Evolutionary conservation across 169 alveolate species (phyloP).

Genomic region (Theileria orientalis): DNA sequence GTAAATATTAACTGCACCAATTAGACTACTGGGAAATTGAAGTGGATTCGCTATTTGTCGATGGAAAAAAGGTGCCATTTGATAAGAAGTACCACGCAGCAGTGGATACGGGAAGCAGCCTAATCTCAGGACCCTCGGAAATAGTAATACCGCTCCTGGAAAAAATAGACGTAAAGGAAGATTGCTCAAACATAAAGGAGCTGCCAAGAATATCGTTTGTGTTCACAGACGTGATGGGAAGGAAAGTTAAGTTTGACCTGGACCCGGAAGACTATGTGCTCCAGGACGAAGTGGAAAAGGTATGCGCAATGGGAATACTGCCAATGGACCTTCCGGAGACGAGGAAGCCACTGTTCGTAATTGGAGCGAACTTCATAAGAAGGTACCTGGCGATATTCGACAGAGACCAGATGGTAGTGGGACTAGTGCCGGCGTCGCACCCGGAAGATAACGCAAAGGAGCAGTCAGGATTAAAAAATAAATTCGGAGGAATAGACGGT

Average conservation of each 20-base stretch:
- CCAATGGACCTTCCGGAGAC: slow-evolving; percentile 76
- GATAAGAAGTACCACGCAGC: slow-evolving; percentile 86
- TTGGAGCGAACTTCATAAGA: slow-evolving; percentile 78
- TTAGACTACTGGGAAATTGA: slow-evolving; percentile 86
- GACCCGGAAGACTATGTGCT: slow-evolving; percentile 69
- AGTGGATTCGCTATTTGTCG: slow-evolving; percentile 75
- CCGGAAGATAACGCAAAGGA: slow-evolving; percentile 8
- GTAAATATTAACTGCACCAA: background rate
- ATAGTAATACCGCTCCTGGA: slow-evolving; percentile 74
- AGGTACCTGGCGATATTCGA: slow-evolving; percentile 82
- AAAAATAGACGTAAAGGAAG: slow-evolving; percentile 68
- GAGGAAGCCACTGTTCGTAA: slow-evolving; percentile 80
- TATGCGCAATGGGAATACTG: slow-evolving; percentile 76
- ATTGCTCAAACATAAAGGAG: slow-evolving; percentile 73
- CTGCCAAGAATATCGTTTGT: slow-evolving; percentile 78
- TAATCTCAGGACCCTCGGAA: slow-evolving; percentile 83
- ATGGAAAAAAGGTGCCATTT: slow-evolving; percentile 66
- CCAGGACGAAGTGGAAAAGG: slow-evolving; percentile 55
- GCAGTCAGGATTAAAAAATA: slow-evolving; percentile 22
- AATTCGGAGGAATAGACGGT: slow-evolving; percentile 14
- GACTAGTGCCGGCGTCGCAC: slow-evolving; percentile 77
- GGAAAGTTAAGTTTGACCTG: slow-evolving; percentile 64
- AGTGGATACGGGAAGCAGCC: slow-evolving; percentile 88
- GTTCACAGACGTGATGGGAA: slow-evolving; percentile 66
- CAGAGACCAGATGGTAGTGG: slow-evolving; percentile 77